A percentile compares a stretch with the other conserved stretches of the same genome.
phyloP scores from a whole-genome alignment of 2,329 filamentous ascomycete genomes.

The Neopestalotiopsis rosae region DNA sequence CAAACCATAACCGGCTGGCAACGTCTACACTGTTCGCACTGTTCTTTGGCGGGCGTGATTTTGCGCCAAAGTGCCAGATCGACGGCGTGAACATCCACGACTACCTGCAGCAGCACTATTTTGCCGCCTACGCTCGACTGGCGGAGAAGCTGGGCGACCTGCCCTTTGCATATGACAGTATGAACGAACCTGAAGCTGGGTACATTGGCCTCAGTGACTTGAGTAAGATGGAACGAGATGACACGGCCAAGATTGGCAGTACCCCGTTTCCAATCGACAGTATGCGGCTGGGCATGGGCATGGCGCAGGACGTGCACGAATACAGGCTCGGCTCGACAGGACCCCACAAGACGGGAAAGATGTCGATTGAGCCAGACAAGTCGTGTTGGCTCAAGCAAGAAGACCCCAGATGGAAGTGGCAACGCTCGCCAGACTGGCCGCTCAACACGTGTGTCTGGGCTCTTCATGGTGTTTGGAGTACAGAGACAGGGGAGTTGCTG shows the following conservation, averaged over 20 bases:
- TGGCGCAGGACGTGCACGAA: slow-evolving; percentile 24
- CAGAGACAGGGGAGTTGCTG: slow-evolving; percentile 24
- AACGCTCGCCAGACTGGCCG: slow-evolving; percentile 23
- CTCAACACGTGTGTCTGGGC: slow-evolving; percentile 30
- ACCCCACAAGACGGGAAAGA: slow-evolving; percentile 26
- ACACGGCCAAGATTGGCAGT: slow-evolving; percentile 29
- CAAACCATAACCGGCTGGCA: slow-evolving; percentile 30
- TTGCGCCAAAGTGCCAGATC: slow-evolving; percentile 28
- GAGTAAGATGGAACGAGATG: slow-evolving; percentile 22
- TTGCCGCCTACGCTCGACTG: slow-evolving; percentile 26
- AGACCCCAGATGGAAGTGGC: slow-evolving; percentile 28
- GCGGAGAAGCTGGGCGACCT: slow-evolving; percentile 25
- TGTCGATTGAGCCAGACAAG: slow-evolving; percentile 21
- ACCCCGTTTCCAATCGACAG: slow-evolving; percentile 27
- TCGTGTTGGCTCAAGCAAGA: slow-evolving; percentile 28
- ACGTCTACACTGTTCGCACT: slow-evolving; percentile 28
- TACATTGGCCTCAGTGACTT: slow-evolving; percentile 27
- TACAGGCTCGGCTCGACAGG: slow-evolving; percentile 29
- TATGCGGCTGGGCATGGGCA: slow-evolving; percentile 28
- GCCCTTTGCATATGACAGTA: slow-evolving; percentile 29
- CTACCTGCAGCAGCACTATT: slow-evolving; percentile 30
- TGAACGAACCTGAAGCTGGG: slow-evolving; percentile 32
- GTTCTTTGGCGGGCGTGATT: slow-evolving; percentile 29
- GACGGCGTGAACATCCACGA: slow-evolving; percentile 32
- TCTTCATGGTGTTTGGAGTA: slow-evolving; percentile 29